Conservation (phyloP, 768 basidiomycete species). For the Lentinus tigrinus region DNA sequence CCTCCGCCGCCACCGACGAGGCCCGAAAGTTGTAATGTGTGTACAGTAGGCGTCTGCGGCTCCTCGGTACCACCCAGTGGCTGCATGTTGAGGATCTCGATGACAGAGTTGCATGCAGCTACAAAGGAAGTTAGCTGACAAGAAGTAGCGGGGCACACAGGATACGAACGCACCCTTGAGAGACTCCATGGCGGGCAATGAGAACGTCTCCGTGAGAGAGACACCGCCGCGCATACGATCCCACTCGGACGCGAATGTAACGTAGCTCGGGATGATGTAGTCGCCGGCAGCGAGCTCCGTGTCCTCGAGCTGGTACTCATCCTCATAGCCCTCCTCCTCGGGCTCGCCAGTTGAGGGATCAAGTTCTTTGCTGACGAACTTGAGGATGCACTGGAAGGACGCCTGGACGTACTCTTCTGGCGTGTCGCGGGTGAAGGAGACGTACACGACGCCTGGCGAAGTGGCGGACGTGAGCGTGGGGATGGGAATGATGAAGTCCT, state of each 20-base stretch:
- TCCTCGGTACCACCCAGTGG: slow-evolving; percentile 87
- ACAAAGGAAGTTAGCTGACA: slow-evolving; percentile 13
- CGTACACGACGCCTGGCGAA: slow-evolving; percentile 87
- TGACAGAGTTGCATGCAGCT: slow-evolving; percentile 96
- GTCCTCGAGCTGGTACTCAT: slow-evolving; percentile 97
- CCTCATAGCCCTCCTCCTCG: slow-evolving; percentile 98
- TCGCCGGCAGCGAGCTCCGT: slow-evolving; percentile 92
- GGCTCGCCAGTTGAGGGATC: slow-evolving; percentile 95
- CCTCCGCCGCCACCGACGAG: slow-evolving; percentile 89
- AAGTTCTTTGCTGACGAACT: slow-evolving; percentile 95
- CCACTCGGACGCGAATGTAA: slow-evolving; percentile 93
- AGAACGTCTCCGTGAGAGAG: slow-evolving; percentile 88
- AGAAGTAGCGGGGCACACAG: slow-evolving; percentile 4
- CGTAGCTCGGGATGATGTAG: slow-evolving; percentile 95
- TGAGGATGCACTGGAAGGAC: slow-evolving; percentile 88
- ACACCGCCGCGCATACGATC: slow-evolving; percentile 81
- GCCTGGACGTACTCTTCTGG: slow-evolving; percentile 77
- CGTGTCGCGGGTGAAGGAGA: slow-evolving; percentile 84
- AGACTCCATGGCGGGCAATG: slow-evolving; percentile 87
- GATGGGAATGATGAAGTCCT: slow-evolving; percentile 93
- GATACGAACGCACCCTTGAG: slow-evolving; percentile 71
- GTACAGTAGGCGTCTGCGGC: slow-evolving; percentile 81
- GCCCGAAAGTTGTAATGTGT: slow-evolving; percentile 92
- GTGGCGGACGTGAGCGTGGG: slow-evolving; percentile 64
- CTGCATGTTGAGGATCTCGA: slow-evolving; percentile 97